Evolutionary conservation across 495 filamentous ascomycete genomes (phyloP), one percentile per base, ranked within the genome.

Genomic region (Hypoxylon lenormandii): DNA sequence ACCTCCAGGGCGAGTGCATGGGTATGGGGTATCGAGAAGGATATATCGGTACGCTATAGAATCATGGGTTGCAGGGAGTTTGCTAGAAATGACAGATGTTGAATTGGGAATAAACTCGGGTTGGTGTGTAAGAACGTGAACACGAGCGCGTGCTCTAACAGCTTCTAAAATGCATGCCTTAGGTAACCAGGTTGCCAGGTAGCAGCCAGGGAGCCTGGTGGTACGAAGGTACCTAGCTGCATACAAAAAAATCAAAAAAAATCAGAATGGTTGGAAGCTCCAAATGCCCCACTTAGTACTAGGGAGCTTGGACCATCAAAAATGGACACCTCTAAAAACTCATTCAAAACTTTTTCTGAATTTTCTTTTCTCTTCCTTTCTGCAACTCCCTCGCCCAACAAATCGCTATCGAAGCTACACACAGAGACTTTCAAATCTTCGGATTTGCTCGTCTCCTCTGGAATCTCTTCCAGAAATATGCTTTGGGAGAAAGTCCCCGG

Each of bases 401-500:
- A 91, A 96, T 97, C 95, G 95, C 93, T 92, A 87, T 96, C 93
- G 90, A 96, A 98, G 95, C 93, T 91, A 96, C 95, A 90, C 82
- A 96, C 92, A 89, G 91, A 95, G 87, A 87, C 79, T 77, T 78
- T 69, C 60, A 6, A 68, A 67, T 70, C 69, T 33, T 22, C 23
- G 16, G 46, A 62, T 74, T 74, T 75, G 72, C 54, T 77, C 70
- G 75, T 75, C 68, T 78, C 76, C 68, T 76, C 61, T 64, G 30
- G 30, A 33, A 33, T 7, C 1, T 1, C 5, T 33, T 33, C 6
- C 30, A 33, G 30, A 28, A 7, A 28, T 3, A 74, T 75, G 92
- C 92, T 97, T 97, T 91, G 92, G 95, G 94, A 95, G 93, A 98
- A 98, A 98, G 95, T 98, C 95, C 95, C 94, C 95, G 94, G 95